Percentiles rank a stretch among this genome's conserved stretches.
These are phyloP conservation scores for Aspergillus nomiae DNA, from an alignment of 2,329 filamentous ascomycete genomes.

Conservation along the genomic window DNA sequence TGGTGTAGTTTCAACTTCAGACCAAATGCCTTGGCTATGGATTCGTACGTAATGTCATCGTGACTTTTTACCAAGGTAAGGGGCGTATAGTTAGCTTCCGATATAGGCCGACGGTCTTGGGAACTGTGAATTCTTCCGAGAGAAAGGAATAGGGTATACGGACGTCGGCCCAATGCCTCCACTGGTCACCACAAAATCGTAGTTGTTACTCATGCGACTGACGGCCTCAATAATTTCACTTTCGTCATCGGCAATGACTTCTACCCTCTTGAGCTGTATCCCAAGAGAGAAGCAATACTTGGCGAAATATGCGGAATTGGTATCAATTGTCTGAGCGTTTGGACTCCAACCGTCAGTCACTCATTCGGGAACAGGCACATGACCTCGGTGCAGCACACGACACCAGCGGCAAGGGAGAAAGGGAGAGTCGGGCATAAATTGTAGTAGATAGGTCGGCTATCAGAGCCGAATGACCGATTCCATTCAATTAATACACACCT, in stretches of 20 bases:
- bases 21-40: slow-evolving; percentile 85
- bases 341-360: not conserved
- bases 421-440: not conserved
- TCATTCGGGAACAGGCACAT: not conserved
- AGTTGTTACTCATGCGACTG: slow-evolving; percentile 80
- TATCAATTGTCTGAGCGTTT: slow-evolving; percentile 59
- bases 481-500: slow-evolving; percentile 60
- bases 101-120: not conserved
- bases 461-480: not conserved
- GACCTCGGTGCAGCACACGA: not conserved
- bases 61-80: slow-evolving; percentile 61
- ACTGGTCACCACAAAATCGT: slow-evolving; percentile 94
- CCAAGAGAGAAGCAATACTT: slow-evolving; percentile 68
- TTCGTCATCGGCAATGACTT: slow-evolving; percentile 93
- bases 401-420: not conserved
- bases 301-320: slow-evolving; percentile 66
- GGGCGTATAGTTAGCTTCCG: slow-evolving; percentile 10
- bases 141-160: slow-evolving; percentile 36
- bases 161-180: slow-evolving; percentile 95
- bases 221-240: slow-evolving; percentile 86
- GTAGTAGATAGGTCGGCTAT: not conserved
- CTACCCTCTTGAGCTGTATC: slow-evolving; percentile 76
- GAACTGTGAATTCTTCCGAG: not conserved
- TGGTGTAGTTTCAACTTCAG: slow-evolving; percentile 77
- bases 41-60: slow-evolving; percentile 96